phyloP scores from a whole-genome alignment of 2,329 filamentous ascomycete species.

The Penicillium sumatraense region DNA sequence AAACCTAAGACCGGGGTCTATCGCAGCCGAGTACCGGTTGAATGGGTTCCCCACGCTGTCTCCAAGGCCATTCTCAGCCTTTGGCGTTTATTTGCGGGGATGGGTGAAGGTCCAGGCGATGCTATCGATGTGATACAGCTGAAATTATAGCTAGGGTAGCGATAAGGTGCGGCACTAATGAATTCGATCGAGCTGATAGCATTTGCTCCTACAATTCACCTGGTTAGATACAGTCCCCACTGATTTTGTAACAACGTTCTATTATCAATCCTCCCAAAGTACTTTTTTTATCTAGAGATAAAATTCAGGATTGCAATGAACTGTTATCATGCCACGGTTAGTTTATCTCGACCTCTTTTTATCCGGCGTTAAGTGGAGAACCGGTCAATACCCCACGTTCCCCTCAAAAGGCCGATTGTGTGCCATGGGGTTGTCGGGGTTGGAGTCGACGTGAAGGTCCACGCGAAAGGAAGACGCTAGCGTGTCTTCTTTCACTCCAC shows the following conservation, averaged over 20 bases:
- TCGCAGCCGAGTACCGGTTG: not conserved
- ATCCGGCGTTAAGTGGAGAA: not conserved
- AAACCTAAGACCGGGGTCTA: not conserved
- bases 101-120: constrained; percentile 14
- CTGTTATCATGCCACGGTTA: not conserved
- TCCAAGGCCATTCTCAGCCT: not conserved
- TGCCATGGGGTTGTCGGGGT: not conserved
- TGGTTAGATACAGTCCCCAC: not conserved
- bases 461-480: constrained; percentile 13
- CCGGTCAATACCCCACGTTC: not conserved
- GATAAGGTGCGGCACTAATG: too few species aligned
- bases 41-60: constrained; percentile 11
- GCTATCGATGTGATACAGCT: too few species aligned
- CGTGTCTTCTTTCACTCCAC: constrained; percentile 1
- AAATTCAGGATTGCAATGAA: not conserved
- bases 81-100: not conserved
- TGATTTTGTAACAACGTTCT: too few species aligned
- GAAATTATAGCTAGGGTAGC: too few species aligned
- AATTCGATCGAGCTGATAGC: not conserved
- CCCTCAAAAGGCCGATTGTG: not conserved
- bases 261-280: not conserved
- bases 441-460: constrained; percentile 11
- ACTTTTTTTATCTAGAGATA: not conserved
- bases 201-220: not conserved
- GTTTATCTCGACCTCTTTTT: not conserved